Evolutionary conservation across 163 green algal species (phyloP), one percentile per base, ranked within the genome.

Genomic region (Chlamydomonas reinhardtii): DNA sequence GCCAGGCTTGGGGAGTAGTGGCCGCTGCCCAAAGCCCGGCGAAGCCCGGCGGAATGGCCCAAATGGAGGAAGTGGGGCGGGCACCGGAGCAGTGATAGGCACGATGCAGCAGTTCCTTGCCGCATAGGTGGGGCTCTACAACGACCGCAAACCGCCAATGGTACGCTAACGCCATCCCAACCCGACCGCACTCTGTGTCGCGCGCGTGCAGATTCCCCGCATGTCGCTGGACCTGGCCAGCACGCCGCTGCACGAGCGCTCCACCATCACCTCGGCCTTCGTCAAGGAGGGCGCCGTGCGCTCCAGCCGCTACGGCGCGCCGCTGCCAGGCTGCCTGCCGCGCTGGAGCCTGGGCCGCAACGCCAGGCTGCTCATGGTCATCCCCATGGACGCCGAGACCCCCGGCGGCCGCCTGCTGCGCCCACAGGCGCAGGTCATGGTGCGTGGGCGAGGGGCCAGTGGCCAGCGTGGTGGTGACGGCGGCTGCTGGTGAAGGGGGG

Each of bases 371-470:
- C 94, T 96, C 68, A 87, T 96, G 39, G 91, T 92, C 77, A 91
- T 94, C 52, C 92, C 92, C 65, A 96, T 96, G 93, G 93, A 96
- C 76, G 93, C 92, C 22, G 93, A 96, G 87, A 95, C 93, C 24
- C 92, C 92, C 27, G 89, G 77, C 54, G 91, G 91, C 86, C 83
- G 93, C 73, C 92, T 96, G 89, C 89, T 96, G 89, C 74, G 92
- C 27, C 93, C 93, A 8, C 92, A 95, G 90, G 93, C 93, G 19
- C 82, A 94, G 76, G 89, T 94, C 3, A 94, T 56, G 73, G 73
- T 91, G 73, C 11, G 73, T 54, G 72, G 6, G 6, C 39, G 39
- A n/a, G n/a, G n/a, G n/a, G n/a, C n/a, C n/a, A n/a, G n/a, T n/a
- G n/a, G n/a, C n/a, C n/a, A n/a, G n/a, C n/a, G n/a, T n/a, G n/a